phyloP scores from a whole-genome alignment of 257 asterid species.

The Solanum arcanum region DNA sequence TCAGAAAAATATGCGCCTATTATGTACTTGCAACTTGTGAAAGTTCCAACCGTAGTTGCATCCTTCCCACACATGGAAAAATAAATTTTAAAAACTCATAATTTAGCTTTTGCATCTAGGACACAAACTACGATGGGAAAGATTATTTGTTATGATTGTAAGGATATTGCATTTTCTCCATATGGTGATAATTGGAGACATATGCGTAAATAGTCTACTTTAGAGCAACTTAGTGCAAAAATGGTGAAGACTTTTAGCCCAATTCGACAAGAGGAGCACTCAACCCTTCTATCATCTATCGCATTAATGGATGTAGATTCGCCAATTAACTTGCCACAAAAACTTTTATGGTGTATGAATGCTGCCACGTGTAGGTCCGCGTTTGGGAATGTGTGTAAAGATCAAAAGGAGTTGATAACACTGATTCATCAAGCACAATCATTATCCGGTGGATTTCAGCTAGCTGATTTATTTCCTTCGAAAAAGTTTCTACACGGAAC shows the following conservation, averaged over 20 bases:
- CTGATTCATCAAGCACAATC: background rate
- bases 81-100: background rate
- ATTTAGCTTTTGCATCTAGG: constrained; percentile 13
- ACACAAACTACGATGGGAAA: background rate
- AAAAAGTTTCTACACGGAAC: background rate
- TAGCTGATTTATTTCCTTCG: background rate
- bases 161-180: background rate
- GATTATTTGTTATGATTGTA: background rate
- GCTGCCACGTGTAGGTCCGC: background rate
- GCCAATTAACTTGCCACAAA: background rate
- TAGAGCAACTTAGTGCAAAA: background rate
- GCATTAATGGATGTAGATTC: background rate
- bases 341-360: background rate
- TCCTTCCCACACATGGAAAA: background rate
- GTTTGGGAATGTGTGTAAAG: background rate
- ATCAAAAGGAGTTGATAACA: background rate
- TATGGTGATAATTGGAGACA: constrained; percentile 1
- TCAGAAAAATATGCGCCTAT: background rate
- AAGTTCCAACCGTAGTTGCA: background rate
- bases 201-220: background rate
- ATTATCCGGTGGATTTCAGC: background rate
- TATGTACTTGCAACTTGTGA: background rate
- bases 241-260: background rate
- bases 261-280: background rate
- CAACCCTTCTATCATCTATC: background rate